Conservation (phyloP, 208 protist genomes). For the Trypanosoma vivax region DNA sequence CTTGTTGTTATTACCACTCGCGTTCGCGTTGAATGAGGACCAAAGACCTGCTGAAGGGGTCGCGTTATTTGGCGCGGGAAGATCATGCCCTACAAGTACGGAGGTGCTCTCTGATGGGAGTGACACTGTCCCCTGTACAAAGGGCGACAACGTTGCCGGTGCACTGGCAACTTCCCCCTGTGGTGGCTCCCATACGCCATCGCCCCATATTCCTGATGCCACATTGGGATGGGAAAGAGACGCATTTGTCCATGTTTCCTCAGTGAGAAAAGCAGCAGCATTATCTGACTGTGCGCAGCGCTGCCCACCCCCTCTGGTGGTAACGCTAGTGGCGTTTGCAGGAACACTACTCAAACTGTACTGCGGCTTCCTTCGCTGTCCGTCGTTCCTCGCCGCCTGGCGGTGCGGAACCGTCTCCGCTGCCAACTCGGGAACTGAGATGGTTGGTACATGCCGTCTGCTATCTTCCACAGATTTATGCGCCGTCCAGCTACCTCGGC, state of each 20-base stretch:
- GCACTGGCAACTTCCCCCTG: not conserved
- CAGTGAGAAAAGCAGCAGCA: not conserved
- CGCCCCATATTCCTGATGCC: constrained; percentile 11
- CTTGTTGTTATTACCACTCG: constrained; percentile 1
- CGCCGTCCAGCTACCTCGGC: not conserved
- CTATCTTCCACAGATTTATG: constrained; percentile 2
- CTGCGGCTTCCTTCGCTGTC: not conserved
- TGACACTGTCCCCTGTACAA: not conserved
- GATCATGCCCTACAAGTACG: not conserved
- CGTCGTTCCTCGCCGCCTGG: not conserved
- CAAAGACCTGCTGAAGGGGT: constrained; percentile 2
- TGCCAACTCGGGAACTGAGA: not conserved
- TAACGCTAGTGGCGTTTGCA: not conserved
- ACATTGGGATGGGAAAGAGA: not conserved
- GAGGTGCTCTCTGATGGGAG: not conserved
- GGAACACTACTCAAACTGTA: not conserved
- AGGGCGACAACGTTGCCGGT: not conserved
- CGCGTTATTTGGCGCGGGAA: not conserved
- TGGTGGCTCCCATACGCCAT: constrained; percentile 11
- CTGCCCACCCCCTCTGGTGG: not conserved
- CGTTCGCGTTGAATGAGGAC: constrained; percentile 1
- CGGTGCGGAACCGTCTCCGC: not conserved
- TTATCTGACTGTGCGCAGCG: constrained; percentile 3
- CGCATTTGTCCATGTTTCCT: constrained; percentile 12
- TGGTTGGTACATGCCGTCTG: not conserved